phyloP scores from a whole-genome alignment of 179 eudicot species.

The Beta macrorhiza region DNA sequence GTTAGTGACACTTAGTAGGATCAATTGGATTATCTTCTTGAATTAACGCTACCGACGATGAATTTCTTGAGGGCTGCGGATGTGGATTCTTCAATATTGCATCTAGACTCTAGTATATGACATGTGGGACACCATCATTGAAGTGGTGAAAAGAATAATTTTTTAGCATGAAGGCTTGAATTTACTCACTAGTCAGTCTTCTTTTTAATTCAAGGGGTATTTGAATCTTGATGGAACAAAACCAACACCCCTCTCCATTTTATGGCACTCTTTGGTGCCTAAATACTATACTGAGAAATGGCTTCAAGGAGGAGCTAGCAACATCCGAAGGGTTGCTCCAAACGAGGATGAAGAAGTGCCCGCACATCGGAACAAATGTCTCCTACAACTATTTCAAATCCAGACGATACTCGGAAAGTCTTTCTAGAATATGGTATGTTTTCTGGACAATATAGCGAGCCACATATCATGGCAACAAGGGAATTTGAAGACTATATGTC shows the following conservation, averaged over 20 bases:
- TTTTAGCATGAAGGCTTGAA: slow-evolving; percentile 12
- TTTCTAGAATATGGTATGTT: not conserved
- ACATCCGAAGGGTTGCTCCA: too few species aligned
- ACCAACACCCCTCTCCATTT: slow-evolving; percentile 5
- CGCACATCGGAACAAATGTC: too few species aligned
- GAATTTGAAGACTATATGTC: too few species aligned
- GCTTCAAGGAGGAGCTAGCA: too few species aligned
- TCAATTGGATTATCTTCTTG: slow-evolving; percentile 7
- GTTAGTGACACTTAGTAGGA: slow-evolving; percentile 15
- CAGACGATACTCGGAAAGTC: not conserved
- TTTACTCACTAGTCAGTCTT: not conserved
- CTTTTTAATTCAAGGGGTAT: slow-evolving; percentile 1
- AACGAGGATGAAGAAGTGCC: too few species aligned
- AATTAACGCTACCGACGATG: not conserved
- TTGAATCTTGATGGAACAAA: slow-evolving; percentile 3
- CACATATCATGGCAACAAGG: too few species aligned
- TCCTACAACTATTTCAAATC: not conserved
- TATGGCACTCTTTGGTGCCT: slow-evolving; percentile 7
- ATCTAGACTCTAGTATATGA: slow-evolving; percentile 22
- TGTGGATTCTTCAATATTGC: slow-evolving; percentile 2
- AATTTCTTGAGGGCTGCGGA: not conserved
- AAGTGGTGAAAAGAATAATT: slow-evolving; percentile 3
- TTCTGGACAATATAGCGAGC: not conserved
- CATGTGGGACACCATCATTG: slow-evolving; percentile 27
- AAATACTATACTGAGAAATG: not conserved